Base-by-base conservation (phyloP, 108 stramenopile genomes). In the Chaetoceros muelleri region DNA sequence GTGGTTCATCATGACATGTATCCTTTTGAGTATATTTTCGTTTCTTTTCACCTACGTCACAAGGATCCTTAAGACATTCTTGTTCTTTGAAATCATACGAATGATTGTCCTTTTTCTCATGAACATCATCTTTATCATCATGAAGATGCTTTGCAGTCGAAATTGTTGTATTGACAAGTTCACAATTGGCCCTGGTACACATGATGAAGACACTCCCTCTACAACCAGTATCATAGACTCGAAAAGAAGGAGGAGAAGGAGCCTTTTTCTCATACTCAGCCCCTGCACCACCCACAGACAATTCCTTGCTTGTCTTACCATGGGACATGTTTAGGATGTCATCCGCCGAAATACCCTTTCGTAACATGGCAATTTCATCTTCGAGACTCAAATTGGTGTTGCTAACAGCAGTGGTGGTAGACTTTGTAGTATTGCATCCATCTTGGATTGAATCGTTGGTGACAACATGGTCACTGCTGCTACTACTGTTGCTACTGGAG, bases 341-440 rank as follows among this genome's bases (percentile, higher is more conserved):
- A 75, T 70, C 28, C 68, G 70, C 70, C 16, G 57, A 52, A 31
- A 56, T 64, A 17, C 75, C 75, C 46, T 69, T 70, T 53, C 72
- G 76, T 0, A 89, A 72, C 54, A 69, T 58, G 16, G 64, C 64
- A 29, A 89, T 46, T 70, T 89, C 87, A 58, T 89, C 87, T 52
- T 89, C 83, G 21, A 89, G 62, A 58, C 67, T 79, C 44, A 85
- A 57, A 23, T 53, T 52, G 34, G 63, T 49, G 47, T 25, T 72
- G 52, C 21, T 46, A 40, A 5, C 59, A 3, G 44, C 21, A 19
- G 45, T 3, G 30, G 28, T 34, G 19, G 25, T 53, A 31, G 31
- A 24, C 30, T n/a, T 34, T 34, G 27, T 10, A 18, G 13, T 16
- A 13, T 45, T 57, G 44, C 19, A 29, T 30, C 30, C n/a, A 30